These are phyloP conservation scores for Hanseniaspora singularis DNA, from an alignment of 805 yeast genomes.

Conservation along the genomic window DNA sequence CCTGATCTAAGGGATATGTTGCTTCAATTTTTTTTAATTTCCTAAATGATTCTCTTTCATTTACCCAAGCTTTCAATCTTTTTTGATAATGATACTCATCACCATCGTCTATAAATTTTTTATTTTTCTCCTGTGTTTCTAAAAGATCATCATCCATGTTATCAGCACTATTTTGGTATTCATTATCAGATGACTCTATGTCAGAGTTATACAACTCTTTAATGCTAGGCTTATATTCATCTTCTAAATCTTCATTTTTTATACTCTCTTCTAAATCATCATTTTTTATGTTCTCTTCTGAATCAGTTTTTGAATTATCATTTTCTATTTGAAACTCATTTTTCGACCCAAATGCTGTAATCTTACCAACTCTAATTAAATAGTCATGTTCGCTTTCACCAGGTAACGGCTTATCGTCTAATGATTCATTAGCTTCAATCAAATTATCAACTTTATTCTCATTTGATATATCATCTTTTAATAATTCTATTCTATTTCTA, in stretches of 20 bases:
- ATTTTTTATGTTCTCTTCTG: constrained; percentile 18
- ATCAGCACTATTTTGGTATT: constrained; percentile 18
- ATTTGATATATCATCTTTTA: constrained; percentile 19
- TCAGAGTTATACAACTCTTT: constrained; percentile 23
- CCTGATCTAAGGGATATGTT: constrained; percentile 29
- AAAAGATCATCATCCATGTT: constrained; percentile 17
- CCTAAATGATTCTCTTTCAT: constrained; percentile 36
- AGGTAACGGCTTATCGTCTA: constrained; percentile 7
- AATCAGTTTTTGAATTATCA: constrained; percentile 9
- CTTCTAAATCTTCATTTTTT: constrained; percentile 21
- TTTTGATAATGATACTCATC: constrained; percentile 51
- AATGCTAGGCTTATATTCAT: constrained; percentile 19
- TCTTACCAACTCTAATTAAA: constrained; percentile 76
- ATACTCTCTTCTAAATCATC: constrained; percentile 19
- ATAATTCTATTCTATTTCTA: constrained; percentile 33
- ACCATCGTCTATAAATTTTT: constrained; percentile 59
- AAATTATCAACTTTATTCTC: constrained; percentile 14
- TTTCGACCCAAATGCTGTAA: constrained; percentile 80
- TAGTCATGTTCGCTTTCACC: constrained; percentile 74
- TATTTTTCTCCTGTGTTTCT: constrained; percentile 15
- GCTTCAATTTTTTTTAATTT: constrained; percentile 17
- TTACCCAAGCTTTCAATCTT: constrained; percentile 51
- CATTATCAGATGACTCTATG: constrained; percentile 17
- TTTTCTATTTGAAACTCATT: constrained; percentile 39
- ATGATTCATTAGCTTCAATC: neutral